A percentile compares a stretch with the other conserved stretches of the same genome.
These are phyloP conservation scores for Casuarina equisetifolia DNA, from an alignment of 306 rosid genomes.

Conservation along the genomic window DNA sequence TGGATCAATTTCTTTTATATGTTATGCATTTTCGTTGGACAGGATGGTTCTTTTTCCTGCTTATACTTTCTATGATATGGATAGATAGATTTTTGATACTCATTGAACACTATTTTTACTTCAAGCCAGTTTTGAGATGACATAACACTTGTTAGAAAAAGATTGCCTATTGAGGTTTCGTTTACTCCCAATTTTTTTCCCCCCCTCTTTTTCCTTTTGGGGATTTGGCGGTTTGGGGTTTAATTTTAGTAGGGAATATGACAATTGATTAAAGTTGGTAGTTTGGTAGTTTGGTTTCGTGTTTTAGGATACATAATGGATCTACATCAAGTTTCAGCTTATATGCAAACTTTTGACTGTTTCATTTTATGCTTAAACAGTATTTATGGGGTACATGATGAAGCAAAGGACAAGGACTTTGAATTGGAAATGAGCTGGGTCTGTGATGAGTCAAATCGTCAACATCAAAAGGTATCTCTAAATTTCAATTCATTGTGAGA, in stretches of 20 bases:
- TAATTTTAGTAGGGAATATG: background rate
- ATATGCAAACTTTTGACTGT: slow-evolving; percentile 1
- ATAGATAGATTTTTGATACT: background rate
- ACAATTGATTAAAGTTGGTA: background rate
- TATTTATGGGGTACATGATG: slow-evolving; percentile 95
- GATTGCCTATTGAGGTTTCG: background rate
- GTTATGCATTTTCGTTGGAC: background rate
- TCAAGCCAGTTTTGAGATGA: background rate
- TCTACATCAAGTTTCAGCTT: slow-evolving; percentile 6
- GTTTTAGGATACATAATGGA: background rate
- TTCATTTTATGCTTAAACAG: slow-evolving; percentile 36
- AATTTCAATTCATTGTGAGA: background rate
- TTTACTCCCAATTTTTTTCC: background rate
- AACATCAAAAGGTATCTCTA: slow-evolving; percentile 70
- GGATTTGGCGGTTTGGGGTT: background rate
- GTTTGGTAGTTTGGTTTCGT: background rate
- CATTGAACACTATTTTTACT: background rate
- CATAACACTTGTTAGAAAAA: background rate
- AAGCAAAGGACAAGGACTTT: slow-evolving; percentile 94
- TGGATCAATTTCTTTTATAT: background rate
- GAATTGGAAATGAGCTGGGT: slow-evolving; percentile 99
- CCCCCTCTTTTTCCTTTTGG: too few relatives aligned
- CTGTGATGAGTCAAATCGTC: slow-evolving; percentile 94
- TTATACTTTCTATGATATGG: background rate
- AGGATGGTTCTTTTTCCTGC: background rate